These are phyloP conservation scores for Phymatotrichopsis omnivora DNA, from an alignment of 2,329 filamentous ascomycete species.

Conservation along the genomic window DNA sequence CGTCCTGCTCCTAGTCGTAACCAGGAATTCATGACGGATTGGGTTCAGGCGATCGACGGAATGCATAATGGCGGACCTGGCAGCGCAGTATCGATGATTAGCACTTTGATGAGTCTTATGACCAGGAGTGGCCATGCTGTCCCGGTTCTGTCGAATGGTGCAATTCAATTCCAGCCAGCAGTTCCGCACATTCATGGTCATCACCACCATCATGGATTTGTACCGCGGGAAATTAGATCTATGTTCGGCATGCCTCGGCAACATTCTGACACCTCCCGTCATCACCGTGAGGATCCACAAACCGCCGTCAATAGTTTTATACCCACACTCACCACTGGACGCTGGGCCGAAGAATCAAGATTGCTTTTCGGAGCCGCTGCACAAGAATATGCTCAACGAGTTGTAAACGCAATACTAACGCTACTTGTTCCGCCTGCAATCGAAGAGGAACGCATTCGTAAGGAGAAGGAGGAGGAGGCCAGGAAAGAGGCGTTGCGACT, in stretches of 20 bases:
- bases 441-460: constrained; percentile 63
- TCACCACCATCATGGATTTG: constrained; percentile 42
- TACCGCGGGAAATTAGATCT: constrained; percentile 44
- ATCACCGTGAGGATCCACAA: constrained; percentile 40
- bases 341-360: constrained; percentile 84
- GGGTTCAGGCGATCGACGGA: constrained; percentile 26
- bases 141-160: constrained; percentile 37
- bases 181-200: constrained; percentile 22
- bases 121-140: constrained; percentile 26
- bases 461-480: constrained; percentile 48
- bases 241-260: constrained; percentile 35
- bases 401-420: constrained; percentile 60
- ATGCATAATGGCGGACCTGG: constrained; percentile 24
- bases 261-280: constrained; percentile 29
- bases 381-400: constrained; percentile 57
- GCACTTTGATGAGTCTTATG: constrained; percentile 29
- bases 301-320: constrained; percentile 58
- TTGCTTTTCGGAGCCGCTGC: constrained; percentile 66
- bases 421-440: constrained; percentile 74
- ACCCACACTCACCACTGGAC: constrained; percentile 57
- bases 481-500: constrained; percentile 47
- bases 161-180: constrained; percentile 47
- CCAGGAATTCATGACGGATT: constrained; percentile 27
- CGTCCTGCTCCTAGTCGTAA: constrained; percentile 21
- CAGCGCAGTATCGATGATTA: constrained; percentile 27